phyloP scores from a whole-genome alignment of 495 filamentous ascomycete genomes.

The Tuber aestivum region DNA sequence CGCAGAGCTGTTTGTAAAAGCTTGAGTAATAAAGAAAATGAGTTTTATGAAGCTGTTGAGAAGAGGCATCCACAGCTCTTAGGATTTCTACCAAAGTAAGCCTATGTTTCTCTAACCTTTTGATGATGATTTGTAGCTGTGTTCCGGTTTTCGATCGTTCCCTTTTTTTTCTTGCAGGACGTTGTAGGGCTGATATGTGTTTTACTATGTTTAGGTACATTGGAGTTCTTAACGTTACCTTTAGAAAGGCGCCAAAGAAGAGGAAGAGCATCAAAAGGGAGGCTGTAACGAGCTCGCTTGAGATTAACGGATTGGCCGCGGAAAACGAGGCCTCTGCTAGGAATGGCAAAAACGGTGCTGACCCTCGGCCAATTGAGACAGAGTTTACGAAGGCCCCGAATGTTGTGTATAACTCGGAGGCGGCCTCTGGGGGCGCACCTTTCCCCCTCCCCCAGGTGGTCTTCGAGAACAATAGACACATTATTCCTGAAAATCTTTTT shows the following conservation, averaged over 20 bases:
- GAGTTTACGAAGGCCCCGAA: slow-evolving; percentile 25
- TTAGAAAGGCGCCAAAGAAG: slow-evolving; percentile 65
- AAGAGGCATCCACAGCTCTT: slow-evolving; percentile 80
- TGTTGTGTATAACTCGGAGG: slow-evolving; percentile 34
- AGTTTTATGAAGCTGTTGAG: slow-evolving; percentile 96
- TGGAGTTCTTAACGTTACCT: slow-evolving; percentile 93
- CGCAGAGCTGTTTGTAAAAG: slow-evolving; percentile 93
- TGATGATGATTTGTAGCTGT: neutral
- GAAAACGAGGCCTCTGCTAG: slow-evolving; percentile 4
- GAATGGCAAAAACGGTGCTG: slow-evolving; percentile 7
- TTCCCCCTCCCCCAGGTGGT: slow-evolving; percentile 77
- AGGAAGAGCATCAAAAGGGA: slow-evolving; percentile 43
- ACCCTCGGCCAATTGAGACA: slow-evolving; percentile 11
- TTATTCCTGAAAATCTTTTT: slow-evolving; percentile 79
- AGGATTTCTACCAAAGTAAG: slow-evolving; percentile 85
- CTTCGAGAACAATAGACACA: slow-evolving; percentile 91
- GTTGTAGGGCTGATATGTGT: slow-evolving; percentile 42
- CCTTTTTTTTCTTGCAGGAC: slow-evolving; percentile 17
- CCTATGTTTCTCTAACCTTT: slow-evolving; percentile 35
- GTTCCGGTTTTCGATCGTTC: slow-evolving; percentile 13
- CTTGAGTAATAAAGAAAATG: slow-evolving; percentile 92
- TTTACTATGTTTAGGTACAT: slow-evolving; percentile 66
- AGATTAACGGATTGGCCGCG: slow-evolving; percentile 11
- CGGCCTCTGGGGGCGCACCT: slow-evolving; percentile 22
- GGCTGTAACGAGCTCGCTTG: slow-evolving; percentile 16